Percentiles rank a stretch among this genome's conserved stretches.
Conservation (phyloP, 495 filamentous ascomycete species). For the Zalerion maritima region DNA sequence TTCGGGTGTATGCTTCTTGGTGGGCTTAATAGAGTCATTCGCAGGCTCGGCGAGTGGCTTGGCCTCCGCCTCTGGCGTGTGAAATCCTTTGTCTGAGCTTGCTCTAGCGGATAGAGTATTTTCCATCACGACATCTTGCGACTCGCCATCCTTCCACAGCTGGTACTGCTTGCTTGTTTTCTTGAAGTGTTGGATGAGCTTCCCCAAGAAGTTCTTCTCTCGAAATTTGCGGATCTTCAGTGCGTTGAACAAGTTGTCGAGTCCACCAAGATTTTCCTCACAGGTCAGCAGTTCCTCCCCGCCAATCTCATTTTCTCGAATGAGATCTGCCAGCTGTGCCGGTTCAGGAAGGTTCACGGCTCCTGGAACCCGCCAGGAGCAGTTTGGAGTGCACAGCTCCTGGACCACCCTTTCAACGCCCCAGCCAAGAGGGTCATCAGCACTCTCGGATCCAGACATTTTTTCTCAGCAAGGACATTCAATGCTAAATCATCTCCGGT, state of each 20-base stretch:
- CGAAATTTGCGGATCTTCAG: slow-evolving; percentile 19
- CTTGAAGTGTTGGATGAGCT: slow-evolving; percentile 16
- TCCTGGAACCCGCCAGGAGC: slow-evolving; percentile 26
- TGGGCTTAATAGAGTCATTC: too few species aligned
- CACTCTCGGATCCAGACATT: too few species aligned
- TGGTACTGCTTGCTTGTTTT: slow-evolving; percentile 18
- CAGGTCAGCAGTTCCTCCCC: slow-evolving; percentile 45
- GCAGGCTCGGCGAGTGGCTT: too few species aligned
- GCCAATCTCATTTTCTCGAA: slow-evolving; percentile 45
- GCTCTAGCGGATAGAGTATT: too few species aligned
- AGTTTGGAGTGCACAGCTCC: slow-evolving; percentile 42
- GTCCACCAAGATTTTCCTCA: slow-evolving; percentile 10
- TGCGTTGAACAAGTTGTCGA: slow-evolving; percentile 13
- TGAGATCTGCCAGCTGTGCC: slow-evolving; percentile 29
- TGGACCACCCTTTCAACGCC: slow-evolving; percentile 46
- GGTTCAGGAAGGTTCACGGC: slow-evolving; percentile 32
- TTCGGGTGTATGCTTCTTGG: too few species aligned
- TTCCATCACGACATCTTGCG: too few species aligned
- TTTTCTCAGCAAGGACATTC: too few species aligned
- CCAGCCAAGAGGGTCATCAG: slow-evolving; percentile 55
- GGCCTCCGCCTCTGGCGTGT: too few species aligned
- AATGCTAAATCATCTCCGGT: too few species aligned
- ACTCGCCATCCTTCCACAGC: too few species aligned
- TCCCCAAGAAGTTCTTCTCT: slow-evolving; percentile 19
- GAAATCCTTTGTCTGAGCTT: too few species aligned